Conservation (phyloP, 2,329 filamentous ascomycete species). For the Diplodia intermedia region DNA sequence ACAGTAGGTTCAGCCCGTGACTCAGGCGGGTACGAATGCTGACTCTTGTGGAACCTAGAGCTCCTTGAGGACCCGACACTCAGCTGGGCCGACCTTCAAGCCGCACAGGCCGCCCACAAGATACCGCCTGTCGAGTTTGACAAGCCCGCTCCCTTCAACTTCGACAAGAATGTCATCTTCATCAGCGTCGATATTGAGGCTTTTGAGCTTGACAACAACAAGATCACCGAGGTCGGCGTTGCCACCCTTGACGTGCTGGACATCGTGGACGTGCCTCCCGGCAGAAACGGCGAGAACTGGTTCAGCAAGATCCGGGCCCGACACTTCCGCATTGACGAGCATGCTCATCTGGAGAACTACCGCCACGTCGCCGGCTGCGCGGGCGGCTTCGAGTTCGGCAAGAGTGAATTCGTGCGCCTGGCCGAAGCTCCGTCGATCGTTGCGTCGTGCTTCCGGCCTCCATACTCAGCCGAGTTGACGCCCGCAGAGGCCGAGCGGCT, state of each 20-base stretch:
- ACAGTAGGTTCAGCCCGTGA: conserved; percentile 32
- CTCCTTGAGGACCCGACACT: conserved; percentile 26
- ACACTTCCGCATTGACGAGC: conserved; percentile 79
- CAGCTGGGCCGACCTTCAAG: conserved; percentile 27
- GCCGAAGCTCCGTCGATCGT: conserved; percentile 56
- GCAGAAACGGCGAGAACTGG: conserved; percentile 70
- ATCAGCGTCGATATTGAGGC: conserved; percentile 84
- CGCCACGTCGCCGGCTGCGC: conserved; percentile 76
- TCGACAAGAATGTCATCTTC: conserved; percentile 69
- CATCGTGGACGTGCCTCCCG: conserved; percentile 64
- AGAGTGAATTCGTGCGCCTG: conserved; percentile 62
- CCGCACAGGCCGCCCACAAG: conserved; percentile 2
- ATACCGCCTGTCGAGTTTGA: conserved; percentile 53
- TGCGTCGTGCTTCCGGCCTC: conserved; percentile 63
- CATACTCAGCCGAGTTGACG: conserved; percentile 53
- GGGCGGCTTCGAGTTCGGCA: conserved; percentile 74
- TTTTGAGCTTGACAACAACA: conserved; percentile 69
- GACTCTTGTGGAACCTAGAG: conserved; percentile 17
- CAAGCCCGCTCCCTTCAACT: conserved; percentile 54
- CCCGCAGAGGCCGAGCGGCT: conserved; percentile 8
- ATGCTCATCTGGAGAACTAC: conserved; percentile 69
- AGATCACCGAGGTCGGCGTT: conserved; percentile 86
- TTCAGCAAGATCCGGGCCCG: conserved; percentile 68
- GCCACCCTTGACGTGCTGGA: conserved; percentile 76
- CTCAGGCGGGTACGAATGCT: neutral